phyloP scores from a whole-genome alignment of 257 asterid species.

The Echites panduratus region DNA sequence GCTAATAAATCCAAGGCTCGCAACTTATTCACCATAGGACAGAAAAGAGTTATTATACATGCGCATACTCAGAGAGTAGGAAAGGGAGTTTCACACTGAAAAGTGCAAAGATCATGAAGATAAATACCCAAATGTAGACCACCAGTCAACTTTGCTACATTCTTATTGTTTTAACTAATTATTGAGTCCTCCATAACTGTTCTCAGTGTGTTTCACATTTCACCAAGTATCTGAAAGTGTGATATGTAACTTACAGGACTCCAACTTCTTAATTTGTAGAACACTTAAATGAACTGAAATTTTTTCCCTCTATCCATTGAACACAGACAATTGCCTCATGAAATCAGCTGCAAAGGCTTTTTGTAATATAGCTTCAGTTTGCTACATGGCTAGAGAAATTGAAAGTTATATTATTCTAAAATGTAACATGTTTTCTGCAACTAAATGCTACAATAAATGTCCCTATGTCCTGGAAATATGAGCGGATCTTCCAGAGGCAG shows the following conservation, averaged over 20 bases:
- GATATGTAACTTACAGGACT: background rate
- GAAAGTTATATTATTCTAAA: background rate
- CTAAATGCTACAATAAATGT: background rate
- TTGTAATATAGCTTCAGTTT: background rate
- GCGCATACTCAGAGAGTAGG: background rate
- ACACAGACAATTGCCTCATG: background rate
- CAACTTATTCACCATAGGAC: background rate
- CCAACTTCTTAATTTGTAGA: background rate
- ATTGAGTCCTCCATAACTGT: background rate
- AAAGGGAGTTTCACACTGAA: too few relatives aligned
- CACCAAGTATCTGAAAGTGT: background rate
- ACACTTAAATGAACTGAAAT: background rate
- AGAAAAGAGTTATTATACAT: background rate
- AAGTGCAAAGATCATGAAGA: background rate
- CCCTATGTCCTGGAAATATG: background rate
- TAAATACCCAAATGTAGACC: background rate
- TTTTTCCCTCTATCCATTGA: background rate
- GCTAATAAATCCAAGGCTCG: background rate
- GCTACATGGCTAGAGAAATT: background rate
- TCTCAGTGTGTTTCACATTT: background rate
- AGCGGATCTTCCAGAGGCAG: conserved; percentile 6
- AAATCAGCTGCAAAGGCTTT: background rate
- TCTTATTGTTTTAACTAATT: background rate
- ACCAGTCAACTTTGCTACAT: background rate
- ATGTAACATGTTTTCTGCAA: background rate